A percentile compares a stretch with the other conserved stretches of the same genome.
phyloP scores from a whole-genome alignment of 2,329 filamentous ascomycete species.

The Monosporascus ibericus region DNA sequence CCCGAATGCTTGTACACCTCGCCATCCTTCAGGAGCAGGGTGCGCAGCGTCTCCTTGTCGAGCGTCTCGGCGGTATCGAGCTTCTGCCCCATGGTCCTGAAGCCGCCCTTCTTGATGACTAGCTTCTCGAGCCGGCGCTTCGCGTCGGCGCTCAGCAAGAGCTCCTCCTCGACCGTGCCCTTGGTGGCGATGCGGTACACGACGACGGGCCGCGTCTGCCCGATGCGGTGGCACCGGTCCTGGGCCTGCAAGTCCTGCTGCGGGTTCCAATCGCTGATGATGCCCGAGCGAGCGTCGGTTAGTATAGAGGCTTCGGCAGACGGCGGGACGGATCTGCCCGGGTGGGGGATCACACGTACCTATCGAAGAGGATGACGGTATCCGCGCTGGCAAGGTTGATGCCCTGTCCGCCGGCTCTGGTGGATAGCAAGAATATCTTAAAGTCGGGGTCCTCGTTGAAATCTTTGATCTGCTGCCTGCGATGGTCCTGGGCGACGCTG shows the following conservation, averaged over 20 bases:
- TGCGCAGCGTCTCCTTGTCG: conserved; percentile 54
- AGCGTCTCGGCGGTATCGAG: conserved; percentile 47
- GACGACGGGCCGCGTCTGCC: conserved; percentile 85
- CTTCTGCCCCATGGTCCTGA: conserved; percentile 62
- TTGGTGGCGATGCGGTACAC: conserved; percentile 92
- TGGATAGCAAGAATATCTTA: conserved; percentile 82
- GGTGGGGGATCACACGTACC: conserved; percentile 18
- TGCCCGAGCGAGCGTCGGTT: neutral
- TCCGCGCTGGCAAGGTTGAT: conserved; percentile 92
- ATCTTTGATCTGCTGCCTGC: conserved; percentile 62
- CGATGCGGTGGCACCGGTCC: conserved; percentile 90
- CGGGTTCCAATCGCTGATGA: conserved; percentile 72
- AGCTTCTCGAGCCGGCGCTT: conserved; percentile 91
- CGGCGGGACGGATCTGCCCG: no score
- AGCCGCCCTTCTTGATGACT: conserved; percentile 89
- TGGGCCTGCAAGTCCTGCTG: conserved; percentile 96
- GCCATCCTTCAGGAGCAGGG: conserved; percentile 66
- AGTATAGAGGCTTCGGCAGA: conserved; percentile 6
- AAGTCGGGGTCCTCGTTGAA: conserved; percentile 63
- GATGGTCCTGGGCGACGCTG: conserved; percentile 67
- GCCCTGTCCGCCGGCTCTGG: conserved; percentile 85
- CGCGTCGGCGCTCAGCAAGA: conserved; percentile 81
- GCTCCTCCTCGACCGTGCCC: conserved; percentile 82
- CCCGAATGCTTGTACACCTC: conserved; percentile 53
- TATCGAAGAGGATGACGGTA: conserved; percentile 87